phyloP scores from a whole-genome alignment of 176 grass and related monocot species.

The Hordeum marinum region DNA sequence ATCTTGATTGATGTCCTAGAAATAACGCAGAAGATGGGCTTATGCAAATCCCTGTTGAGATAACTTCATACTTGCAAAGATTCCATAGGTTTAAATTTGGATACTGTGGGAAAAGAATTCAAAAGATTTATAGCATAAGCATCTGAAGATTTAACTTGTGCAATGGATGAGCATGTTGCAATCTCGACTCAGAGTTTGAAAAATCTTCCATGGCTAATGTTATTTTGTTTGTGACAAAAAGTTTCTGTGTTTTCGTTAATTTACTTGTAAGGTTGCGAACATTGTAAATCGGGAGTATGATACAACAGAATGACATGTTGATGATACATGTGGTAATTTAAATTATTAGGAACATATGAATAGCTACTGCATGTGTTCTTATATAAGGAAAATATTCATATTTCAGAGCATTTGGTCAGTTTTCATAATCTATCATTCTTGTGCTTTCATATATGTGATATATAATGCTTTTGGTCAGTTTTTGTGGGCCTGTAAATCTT shows the following conservation, averaged over 20 bases:
- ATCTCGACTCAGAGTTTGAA: neutral
- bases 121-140: neutral
- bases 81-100: neutral
- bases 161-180: neutral
- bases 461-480: neutral
- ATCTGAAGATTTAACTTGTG: neutral
- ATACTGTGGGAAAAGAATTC: neutral
- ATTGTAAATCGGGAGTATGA: neutral
- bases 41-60: conserved; percentile 1
- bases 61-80: neutral
- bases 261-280: neutral
- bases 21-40: neutral
- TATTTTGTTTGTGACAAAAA: neutral
- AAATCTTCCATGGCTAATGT: neutral
- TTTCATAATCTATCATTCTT: neutral
- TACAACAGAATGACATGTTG: neutral
- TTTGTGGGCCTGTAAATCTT: neutral
- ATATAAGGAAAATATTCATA: neutral
- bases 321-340: neutral
- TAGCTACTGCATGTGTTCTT: neutral
- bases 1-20: neutral
- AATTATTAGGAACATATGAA: neutral
- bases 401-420: neutral
- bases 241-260: neutral
- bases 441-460: neutral